Percentiles rank a stretch among this genome's conserved stretches.
Conservation (phyloP, 768 basidiomycete genomes). For the Suillus discolor region DNA sequence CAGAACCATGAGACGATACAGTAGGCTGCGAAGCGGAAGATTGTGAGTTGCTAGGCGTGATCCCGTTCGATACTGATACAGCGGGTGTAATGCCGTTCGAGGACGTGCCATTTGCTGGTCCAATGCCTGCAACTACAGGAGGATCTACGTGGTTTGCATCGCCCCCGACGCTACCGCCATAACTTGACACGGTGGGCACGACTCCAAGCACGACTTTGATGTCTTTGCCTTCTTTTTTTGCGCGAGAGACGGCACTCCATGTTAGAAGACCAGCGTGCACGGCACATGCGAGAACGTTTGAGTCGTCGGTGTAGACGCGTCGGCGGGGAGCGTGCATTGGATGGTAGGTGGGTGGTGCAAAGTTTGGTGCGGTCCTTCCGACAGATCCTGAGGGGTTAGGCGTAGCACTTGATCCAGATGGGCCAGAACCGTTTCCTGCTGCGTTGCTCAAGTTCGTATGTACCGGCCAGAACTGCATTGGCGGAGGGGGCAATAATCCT, state of each 20-base stretch:
- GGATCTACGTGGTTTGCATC: slow-evolving; percentile 42
- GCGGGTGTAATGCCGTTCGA: slow-evolving; percentile 22
- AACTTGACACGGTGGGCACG: slow-evolving; percentile 43
- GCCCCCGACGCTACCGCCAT: slow-evolving; percentile 43
- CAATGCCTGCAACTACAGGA: slow-evolving; percentile 13
- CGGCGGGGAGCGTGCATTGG: slow-evolving; percentile 37
- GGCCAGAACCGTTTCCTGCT: not conserved
- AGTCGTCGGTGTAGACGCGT: slow-evolving; percentile 80
- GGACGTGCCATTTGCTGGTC: slow-evolving; percentile 20
- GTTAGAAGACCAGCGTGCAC: slow-evolving; percentile 61
- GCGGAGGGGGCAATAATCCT: slow-evolving; percentile 47
- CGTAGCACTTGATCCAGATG: slow-evolving; percentile 25
- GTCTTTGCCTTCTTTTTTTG: slow-evolving; percentile 40
- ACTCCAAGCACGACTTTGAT: slow-evolving; percentile 43
- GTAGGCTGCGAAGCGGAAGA: slow-evolving; percentile 26
- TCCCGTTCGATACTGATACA: slow-evolving; percentile 4
- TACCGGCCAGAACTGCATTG: slow-evolving; percentile 26
- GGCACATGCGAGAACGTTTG: slow-evolving; percentile 68
- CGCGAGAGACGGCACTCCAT: slow-evolving; percentile 44
- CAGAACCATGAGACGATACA: slow-evolving; percentile 18
- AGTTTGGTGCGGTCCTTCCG: slow-evolving; percentile 1
- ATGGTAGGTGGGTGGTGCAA: slow-evolving; percentile 18
- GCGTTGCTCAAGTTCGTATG: slow-evolving; percentile 10
- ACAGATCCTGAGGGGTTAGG: not conserved
- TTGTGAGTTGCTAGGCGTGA: slow-evolving; percentile 25